phyloP scores from a whole-genome alignment of 164 flowering plant species.

The Stephania japonica region DNA sequence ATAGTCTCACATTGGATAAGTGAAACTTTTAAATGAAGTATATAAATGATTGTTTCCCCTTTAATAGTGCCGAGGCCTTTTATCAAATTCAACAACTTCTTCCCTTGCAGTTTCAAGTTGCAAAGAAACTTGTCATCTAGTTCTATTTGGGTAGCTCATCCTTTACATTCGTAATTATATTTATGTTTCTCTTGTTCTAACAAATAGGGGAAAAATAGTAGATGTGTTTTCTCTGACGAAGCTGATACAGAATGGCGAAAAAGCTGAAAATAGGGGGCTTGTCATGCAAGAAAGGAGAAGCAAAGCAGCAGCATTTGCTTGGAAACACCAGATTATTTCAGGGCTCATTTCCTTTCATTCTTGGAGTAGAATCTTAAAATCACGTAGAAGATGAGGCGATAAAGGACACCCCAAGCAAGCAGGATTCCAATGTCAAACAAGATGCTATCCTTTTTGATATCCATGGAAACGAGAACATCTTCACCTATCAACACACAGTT shows the following conservation, averaged over 20 bases:
- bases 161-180: no score
- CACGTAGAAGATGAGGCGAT: constrained; percentile 61
- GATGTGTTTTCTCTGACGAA: no score
- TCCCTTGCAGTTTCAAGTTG: no score
- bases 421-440: constrained; percentile 54
- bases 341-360: constrained; percentile 64
- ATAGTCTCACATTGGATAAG: no score
- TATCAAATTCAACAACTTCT: no score
- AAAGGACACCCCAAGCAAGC: constrained; percentile 74
- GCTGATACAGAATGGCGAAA: background rate
- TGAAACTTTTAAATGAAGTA: no score
- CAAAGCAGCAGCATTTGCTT: background rate
- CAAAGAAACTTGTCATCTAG: no score
- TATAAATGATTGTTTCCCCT: no score
- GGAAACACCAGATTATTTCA: background rate
- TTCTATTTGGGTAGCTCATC: no score
- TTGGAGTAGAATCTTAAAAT: constrained; percentile 75
- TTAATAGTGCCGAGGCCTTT: no score
- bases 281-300: background rate
- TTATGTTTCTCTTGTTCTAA: no score
- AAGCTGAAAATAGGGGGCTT: background rate
- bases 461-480: constrained; percentile 56
- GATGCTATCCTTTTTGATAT: constrained; percentile 32
- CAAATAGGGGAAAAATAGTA: no score
- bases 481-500: constrained; percentile 50